Conservation (phyloP, 129 eudicot genomes). For the Glebionis coronaria region DNA sequence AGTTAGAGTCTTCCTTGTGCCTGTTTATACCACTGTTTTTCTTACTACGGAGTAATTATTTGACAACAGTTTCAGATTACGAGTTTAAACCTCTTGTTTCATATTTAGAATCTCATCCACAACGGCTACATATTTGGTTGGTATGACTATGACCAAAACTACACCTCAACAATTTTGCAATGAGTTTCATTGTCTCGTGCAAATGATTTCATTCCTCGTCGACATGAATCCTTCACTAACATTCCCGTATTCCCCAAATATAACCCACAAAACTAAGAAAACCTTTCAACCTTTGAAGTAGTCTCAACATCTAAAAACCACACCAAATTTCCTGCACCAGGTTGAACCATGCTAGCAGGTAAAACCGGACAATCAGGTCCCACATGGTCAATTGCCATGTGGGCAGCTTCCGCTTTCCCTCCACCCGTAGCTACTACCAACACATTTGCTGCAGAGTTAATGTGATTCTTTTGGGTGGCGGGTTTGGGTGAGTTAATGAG, state of each 20-base stretch:
- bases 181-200: neutral
- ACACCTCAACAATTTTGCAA: too few species aligned
- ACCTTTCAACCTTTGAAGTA: slow-evolving; percentile 51
- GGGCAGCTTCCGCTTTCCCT: slow-evolving; percentile 53
- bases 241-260: neutral
- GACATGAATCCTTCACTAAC: neutral
- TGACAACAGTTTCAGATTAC: too few species aligned
- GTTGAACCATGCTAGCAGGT: slow-evolving; percentile 67
- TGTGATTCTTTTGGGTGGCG: slow-evolving; percentile 63
- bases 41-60: too few species aligned
- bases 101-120: too few species aligned
- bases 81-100: too few species aligned
- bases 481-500: slow-evolving; percentile 50
- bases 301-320: slow-evolving; percentile 71
- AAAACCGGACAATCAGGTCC: slow-evolving; percentile 29
- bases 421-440: slow-evolving; percentile 50
- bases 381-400: slow-evolving; percentile 33
- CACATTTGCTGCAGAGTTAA: slow-evolving; percentile 67
- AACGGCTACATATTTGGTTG: too few species aligned
- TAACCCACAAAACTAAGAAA: slow-evolving; percentile 5
- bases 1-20: too few species aligned
- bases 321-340: slow-evolving; percentile 51
- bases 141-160: too few species aligned
- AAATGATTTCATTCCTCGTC: neutral
- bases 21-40: too few species aligned